Base-by-base conservation (phyloP, 2,329 filamentous ascomycete genomes). In the Ceratocystis smalleyi region DNA sequence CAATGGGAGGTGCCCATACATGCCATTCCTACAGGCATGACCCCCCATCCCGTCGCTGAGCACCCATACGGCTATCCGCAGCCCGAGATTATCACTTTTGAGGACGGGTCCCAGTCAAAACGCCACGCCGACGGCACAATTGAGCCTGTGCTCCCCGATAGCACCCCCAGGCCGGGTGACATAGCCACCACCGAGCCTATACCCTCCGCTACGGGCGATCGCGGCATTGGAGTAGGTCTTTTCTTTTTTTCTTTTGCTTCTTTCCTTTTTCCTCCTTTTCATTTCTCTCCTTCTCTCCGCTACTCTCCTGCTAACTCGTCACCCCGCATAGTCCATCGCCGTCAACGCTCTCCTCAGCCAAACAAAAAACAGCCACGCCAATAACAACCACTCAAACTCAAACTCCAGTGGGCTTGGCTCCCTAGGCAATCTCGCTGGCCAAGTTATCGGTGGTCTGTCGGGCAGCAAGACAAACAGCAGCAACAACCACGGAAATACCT, bases 1-100 rank as follows among this genome's bases (percentile, higher is more conserved):
- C 85, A 88, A 74, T 89, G 86, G 86, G 85, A 88, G n/a, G 79
- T 81, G 40, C 86, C 86, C 40, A 88, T 83, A 15, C 77, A 83
- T 66, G 79, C 84, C 61, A 84, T 81, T 6, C 83, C 82, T 55
- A 79, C 81, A 24, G 82, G 83, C 67, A 83, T 77, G 70, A 84
- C 81, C 45, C 84, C 81, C 57, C 80, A 76, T 67, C 79, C 78
- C 65, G 76, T 73, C 63, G 70, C 72, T 67, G 82, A 86, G 22
- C 84, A 87, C 69, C 85, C 84, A 4, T 87, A 85, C 73, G 82
- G 83, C 66, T 64, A 61, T 43, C 65, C 65, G 12, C 75, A 74
- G 54, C 74, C 76, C 63, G 76, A 83, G 72, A 75, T 84, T 68
- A 84, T 84, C 72, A 83, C 80, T 51, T 82, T 85, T 69, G 78